Base-by-base conservation (phyloP, 257 asterid species). In the Solanum virginianum region DNA sequence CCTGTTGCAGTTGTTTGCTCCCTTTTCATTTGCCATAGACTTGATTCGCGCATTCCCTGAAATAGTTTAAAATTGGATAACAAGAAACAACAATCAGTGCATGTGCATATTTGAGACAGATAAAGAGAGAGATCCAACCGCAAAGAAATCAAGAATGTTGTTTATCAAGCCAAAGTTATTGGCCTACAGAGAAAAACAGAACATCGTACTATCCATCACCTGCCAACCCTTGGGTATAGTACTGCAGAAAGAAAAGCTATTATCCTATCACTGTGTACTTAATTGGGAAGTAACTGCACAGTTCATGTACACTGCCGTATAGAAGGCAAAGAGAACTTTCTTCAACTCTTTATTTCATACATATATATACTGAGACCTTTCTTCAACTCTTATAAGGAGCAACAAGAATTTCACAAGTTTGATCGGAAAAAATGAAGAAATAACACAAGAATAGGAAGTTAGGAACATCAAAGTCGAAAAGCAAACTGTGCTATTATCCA, bases 21-120 rank as follows among this genome's bases (percentile, higher is more conserved):
- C 88, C 39, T 41, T 45, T 80, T 80, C 81, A 63, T 87, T 85
- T 86, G 87, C 84, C 85, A 87, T 74, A 83, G 85, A 83, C 85
- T 86, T 85, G 83, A 72, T 75, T 90, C 90, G 53, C 69, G 87
- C 39, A 84, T 72, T 22, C 85, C 87, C 93, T 90, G 91, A 75
- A 85, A 84, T 56, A 56, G 74, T 69, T 83, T 60, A n/a, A 66
- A 79, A 86, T 18, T 17, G 45, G 54, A 59, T 32, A 39, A 56
- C 36, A 45, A 69, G 66, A 68, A 70, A 16, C 79, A 70, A 70
- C 54, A 20, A 41, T 20, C 80, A 70, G 80, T 47, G 49, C 49
- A 79, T 53, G 82, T 26, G 22, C 26, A 36, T 39, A 26, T 18
- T 70, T 36, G 29, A 39, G 26, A 32, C 77, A 15, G 77, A 32